Base-by-base conservation (phyloP, 805 yeast genomes). In the Saccharomycopsis fermentans region DNA sequence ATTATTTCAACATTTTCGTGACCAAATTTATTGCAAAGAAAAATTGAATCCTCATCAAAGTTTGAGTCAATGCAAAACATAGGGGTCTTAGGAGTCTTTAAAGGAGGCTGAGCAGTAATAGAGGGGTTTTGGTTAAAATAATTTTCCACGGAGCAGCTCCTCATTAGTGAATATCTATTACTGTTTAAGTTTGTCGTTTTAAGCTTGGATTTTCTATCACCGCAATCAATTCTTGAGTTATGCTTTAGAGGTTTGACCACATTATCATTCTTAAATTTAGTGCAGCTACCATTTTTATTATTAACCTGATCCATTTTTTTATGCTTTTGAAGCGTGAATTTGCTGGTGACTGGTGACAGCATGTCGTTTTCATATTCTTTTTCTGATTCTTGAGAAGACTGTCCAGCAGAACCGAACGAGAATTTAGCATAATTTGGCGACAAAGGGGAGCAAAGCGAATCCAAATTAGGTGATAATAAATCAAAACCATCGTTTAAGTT, bases 1-100 rank as follows among this genome's bases (percentile, higher is more conserved):
- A 92, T 73, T 52, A 84, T 72, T 51, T 78, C 77, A 51, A 92
- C 91, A 62, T 85, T 83, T 24, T 84, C 85, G 35, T 36, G 27
- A 24, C 50, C 50, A 43, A 43, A 43, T 21, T 43, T 43, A 21
- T 43, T 43, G 14, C n/a, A 43, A 21, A 43, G 29, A 43, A 43
- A 43, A 21, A 43, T 16, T 5, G 50, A 9, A 43, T 43, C 29
- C 14, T 21, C 32, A 43, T 43, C 50, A 21, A 43, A 43, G n/a
- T 29, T 9, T 3, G 50, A 43, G 5, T 43, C 50, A 21, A 43
- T 16, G 14, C 50, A 21, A 43, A 43, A 43, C 50, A 43, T 43
- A 24, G 64, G 61, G 35, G 64, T 62, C 6, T 62, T 59, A 2
- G 62, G 63, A 16, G 64, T 60, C n/a, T 52, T 40, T 34, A 60